Percentiles rank a stretch among this genome's conserved stretches.
phyloP scores from a whole-genome alignment of 441 rosid genomes.

The Arabidopsis hybrid region DNA sequence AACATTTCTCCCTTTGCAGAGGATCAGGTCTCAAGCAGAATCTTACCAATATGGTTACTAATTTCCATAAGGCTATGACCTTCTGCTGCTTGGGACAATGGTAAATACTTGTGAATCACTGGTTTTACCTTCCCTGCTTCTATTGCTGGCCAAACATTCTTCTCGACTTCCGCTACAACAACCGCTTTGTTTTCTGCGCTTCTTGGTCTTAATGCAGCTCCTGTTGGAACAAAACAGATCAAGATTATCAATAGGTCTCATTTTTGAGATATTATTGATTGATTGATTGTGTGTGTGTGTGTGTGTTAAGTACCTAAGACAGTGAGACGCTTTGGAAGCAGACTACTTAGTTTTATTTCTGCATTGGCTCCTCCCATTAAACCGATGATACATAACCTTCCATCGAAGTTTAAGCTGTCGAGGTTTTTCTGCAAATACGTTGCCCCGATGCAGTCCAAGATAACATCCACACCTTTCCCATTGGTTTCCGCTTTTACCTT shows the following conservation, averaged over 20 bases:
- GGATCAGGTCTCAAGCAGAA: conserved; percentile 63
- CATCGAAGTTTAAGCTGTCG: conserved; percentile 75
- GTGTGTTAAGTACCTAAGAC: conserved; percentile 67
- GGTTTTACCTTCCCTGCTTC: conserved; percentile 76
- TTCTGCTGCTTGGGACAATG: conserved; percentile 70
- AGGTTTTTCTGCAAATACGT: conserved; percentile 77
- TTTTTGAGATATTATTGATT: background rate
- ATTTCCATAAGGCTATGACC: conserved; percentile 81
- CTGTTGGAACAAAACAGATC: conserved; percentile 45
- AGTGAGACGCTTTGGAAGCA: conserved; percentile 75
- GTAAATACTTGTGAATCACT: conserved; percentile 58
- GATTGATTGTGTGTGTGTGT: too few species aligned
- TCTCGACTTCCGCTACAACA: conserved; percentile 76
- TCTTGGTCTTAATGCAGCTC: conserved; percentile 74
- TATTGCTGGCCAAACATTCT: conserved; percentile 84
- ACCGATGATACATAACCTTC: conserved; percentile 82
- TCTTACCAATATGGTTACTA: conserved; percentile 77
- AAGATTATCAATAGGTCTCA: background rate
- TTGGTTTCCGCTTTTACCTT: conserved; percentile 74
- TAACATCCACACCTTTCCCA: conserved; percentile 87
- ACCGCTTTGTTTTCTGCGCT: conserved; percentile 68
- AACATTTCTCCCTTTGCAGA: conserved; percentile 11
- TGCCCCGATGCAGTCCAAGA: conserved; percentile 86
- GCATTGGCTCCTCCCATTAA: conserved; percentile 69
- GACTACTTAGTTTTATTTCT: conserved; percentile 56